Evolutionary conservation across 2,329 filamentous ascomycete genomes (phyloP).

Genomic region (Aspergillus alliaceus): DNA sequence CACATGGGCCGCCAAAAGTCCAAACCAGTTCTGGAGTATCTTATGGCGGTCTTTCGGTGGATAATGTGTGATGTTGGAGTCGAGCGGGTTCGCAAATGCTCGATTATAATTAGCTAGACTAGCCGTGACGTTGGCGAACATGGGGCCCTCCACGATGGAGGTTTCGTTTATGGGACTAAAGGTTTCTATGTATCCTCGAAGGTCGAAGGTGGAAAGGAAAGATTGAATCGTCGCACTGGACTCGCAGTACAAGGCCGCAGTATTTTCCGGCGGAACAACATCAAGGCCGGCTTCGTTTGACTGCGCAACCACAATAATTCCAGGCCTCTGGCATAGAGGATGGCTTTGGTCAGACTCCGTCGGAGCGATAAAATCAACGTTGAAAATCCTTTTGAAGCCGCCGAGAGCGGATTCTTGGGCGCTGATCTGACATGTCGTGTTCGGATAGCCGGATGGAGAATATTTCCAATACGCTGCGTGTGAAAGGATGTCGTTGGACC

Average conservation of each 20-base stretch:
- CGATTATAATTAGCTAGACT: conserved; percentile 15
- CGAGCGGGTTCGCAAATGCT: conserved; percentile 2
- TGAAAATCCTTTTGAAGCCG: background rate
- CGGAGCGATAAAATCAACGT: conserved; percentile 8
- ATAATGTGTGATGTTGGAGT: background rate
- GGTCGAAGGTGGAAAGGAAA: conserved; percentile 13
- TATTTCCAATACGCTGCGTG: background rate
- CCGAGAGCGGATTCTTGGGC: background rate
- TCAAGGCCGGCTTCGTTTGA: background rate
- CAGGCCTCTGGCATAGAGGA: background rate
- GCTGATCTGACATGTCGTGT: background rate
- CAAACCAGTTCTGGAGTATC: conserved; percentile 10
- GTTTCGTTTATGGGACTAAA: conserved; percentile 6
- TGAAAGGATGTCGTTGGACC: background rate
- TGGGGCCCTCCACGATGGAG: conserved; percentile 8
- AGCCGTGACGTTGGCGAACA: conserved; percentile 17
- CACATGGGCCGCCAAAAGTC: conserved; percentile 9
- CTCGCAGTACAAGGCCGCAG: conserved; percentile 11
- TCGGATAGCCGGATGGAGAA: background rate
- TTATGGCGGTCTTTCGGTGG: background rate
- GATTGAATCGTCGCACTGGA: conserved; percentile 13
- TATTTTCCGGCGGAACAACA: background rate
- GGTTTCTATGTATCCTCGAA: conserved; percentile 12
- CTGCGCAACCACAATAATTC: conserved; percentile 2
- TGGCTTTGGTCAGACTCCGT: background rate